Evolutionary conservation across 1,284 basidiomycete species (phyloP), one percentile per base, ranked within the genome.

Genomic region (Ustilago lituana): DNA sequence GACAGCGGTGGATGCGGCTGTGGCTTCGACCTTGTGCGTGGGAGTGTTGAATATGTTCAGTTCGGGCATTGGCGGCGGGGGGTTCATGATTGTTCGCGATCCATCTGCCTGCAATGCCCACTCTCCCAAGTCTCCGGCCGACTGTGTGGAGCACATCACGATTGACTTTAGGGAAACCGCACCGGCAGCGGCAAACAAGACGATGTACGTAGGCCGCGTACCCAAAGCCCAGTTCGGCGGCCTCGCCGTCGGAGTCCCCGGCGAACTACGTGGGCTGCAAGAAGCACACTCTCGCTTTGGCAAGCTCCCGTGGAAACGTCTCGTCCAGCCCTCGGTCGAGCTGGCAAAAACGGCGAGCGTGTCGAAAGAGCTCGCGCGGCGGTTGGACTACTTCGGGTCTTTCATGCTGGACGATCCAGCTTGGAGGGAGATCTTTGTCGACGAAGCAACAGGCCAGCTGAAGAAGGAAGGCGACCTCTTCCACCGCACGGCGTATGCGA

Each of bases 1-100:
- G 15, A 94, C 91, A 66, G 94, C 94, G 0, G 88, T 95, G 10
- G 95, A 98, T 75, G 90, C 94, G 1, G 90, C 89, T 0, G 87
- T 97, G 49, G 88, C 89, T 1, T 68, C 82, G 3, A 75, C 79
- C 11, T 72, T 84, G 19, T 84, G 84, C 40, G 80, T 84, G 10
- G 84, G 84, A 3, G 77, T 76, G 23, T 75, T 84, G 37, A 70
- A 76, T 32, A 78, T 78, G 27, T 85, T 82, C 60, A 81, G 82
- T 59, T 82, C 81, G 0, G 84, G 84, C 5, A 84, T 84, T 39
- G 84, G 83, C 15, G 83, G 84, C 0, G 79, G 79, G 4, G 79
- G 79, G 1, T 77, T 79, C 46, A 74, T 75, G 51, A 68, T 81
- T 23, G 46, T 81, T 15, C 59, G 69, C 24, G 52, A 56, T 26